phyloP scores from a whole-genome alignment of 495 filamentous ascomycete species.

The Hypoxylon fuscum region DNA sequence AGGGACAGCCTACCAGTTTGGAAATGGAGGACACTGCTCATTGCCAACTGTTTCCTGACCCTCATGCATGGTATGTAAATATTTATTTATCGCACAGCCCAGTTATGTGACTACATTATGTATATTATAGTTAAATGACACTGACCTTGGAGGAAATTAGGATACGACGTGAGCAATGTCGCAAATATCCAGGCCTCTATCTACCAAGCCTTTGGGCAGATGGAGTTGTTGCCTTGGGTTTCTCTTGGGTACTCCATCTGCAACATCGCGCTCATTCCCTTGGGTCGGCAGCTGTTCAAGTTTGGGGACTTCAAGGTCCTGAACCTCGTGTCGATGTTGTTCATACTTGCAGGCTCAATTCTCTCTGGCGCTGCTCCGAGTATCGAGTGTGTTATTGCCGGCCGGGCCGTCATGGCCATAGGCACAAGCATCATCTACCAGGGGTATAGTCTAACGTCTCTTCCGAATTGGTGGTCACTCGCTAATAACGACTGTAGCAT shows the following conservation, averaged over 20 bases:
- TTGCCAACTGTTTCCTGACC: slow-evolving; percentile 20
- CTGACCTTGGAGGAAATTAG: background rate
- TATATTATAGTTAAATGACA: background rate
- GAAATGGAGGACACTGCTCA: slow-evolving; percentile 16
- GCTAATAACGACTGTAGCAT: slow-evolving; percentile 35
- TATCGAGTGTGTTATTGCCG: slow-evolving; percentile 62
- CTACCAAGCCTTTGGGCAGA: slow-evolving; percentile 34
- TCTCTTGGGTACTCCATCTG: slow-evolving; percentile 54
- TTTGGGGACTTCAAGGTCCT: slow-evolving; percentile 63
- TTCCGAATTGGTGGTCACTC: background rate
- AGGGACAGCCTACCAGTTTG: slow-evolving; percentile 12
- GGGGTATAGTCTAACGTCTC: slow-evolving; percentile 34
- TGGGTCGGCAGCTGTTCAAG: slow-evolving; percentile 54
- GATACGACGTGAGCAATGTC: slow-evolving; percentile 34
- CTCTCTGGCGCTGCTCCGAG: slow-evolving; percentile 61
- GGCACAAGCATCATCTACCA: slow-evolving; percentile 61
- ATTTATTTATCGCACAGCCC: too few relatives aligned
- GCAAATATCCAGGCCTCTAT: slow-evolving; percentile 27
- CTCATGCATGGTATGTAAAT: slow-evolving; percentile 23
- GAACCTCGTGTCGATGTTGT: slow-evolving; percentile 54
- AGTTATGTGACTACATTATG: too few relatives aligned
- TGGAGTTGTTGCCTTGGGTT: slow-evolving; percentile 41
- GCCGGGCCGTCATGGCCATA: slow-evolving; percentile 51
- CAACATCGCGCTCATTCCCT: slow-evolving; percentile 53
- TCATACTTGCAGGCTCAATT: slow-evolving; percentile 62